Base-by-base conservation (phyloP, 1,284 basidiomycete species). In the Rhodotorula sp. region DNA sequence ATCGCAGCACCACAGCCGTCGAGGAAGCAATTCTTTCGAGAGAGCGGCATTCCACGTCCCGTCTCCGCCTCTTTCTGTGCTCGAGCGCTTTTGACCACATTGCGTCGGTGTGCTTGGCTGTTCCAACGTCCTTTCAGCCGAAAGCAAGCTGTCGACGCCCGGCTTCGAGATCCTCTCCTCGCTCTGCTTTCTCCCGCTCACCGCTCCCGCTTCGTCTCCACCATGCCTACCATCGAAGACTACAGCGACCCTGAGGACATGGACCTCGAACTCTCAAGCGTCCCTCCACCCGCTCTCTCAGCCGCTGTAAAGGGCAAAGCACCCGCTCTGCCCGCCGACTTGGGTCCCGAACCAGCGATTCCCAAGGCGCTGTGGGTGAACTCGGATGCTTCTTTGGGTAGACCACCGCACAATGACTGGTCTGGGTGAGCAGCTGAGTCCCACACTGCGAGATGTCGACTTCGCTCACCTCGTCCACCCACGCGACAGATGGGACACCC, bases 181-280 rank as follows among this genome's bases (percentile, higher is more conserved):
- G n/a, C 19, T 11, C 59, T 17, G 36, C 36, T 8, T 10, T 2
- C 13, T 36, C 32, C 17, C 49, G 6, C 10, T 30, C 20, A 29
- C 51, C 39, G 39, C 39, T 44, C 13, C 39, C 39, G 39, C 39
- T 44, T 44, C 7, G 19, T 17, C 13, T 44, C 39, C 11, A 44
- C 32, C 9, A 71, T 71, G 69, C 65, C 66, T 19, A 57, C 59
- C 1, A 58, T 71, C 32, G 54, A 66, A 36, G 69, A 71, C 29
- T 66, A 71, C 59, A 49, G 39, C 30, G 69, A 71, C 49, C 69
- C 69, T 2, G 69, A 67, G 39, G 69, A 71, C 58, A 53, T 67
- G 29, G 65, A 56, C 7, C 59, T 70, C 36, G 32, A 55, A 10
- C 55, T 69, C 32, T n/a, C 59, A 9, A 19, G 48, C 4, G 51